These are phyloP conservation scores for Lactarius psammicola DNA, from an alignment of 768 basidiomycete species.

Conservation along the genomic window DNA sequence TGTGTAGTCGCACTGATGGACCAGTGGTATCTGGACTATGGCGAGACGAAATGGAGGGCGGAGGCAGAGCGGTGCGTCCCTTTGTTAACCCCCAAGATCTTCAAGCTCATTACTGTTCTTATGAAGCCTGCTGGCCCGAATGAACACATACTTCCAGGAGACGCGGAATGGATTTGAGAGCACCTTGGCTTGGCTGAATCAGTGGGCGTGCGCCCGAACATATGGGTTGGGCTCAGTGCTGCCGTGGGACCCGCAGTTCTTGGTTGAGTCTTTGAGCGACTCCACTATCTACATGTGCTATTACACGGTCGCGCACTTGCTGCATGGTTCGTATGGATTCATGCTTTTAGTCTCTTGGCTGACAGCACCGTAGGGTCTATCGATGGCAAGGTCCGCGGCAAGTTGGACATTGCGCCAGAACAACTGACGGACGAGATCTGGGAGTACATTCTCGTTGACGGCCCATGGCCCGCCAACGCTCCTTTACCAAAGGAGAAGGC, in stretches of 20 bases:
- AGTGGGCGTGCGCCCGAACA: conserved; percentile 99
- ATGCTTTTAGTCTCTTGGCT: conserved; percentile 18
- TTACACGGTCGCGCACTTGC: conserved; percentile 88
- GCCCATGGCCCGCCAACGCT: conserved; percentile 67
- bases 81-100: conserved; percentile 4
- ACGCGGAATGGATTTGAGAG: conserved; percentile 91
- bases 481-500: conserved; percentile 74
- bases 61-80: conserved; percentile 72
- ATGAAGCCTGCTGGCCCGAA: conserved; percentile 67
- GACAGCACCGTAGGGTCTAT: conserved; percentile 52
- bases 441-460: conserved; percentile 87
- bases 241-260: conserved; percentile 95
- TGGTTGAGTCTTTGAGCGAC: conserved; percentile 95
- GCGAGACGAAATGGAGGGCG: conserved; percentile 84
- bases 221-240: conserved; percentile 94
- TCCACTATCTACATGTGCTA: conserved; percentile 99
- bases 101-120: conserved; percentile 7
- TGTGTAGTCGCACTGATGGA: conserved; percentile 98
- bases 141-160: conserved; percentile 91
- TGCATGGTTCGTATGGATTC: conserved; percentile 66
- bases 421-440: conserved; percentile 98
- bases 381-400: conserved; percentile 76
- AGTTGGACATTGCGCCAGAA: conserved; percentile 79
- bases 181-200: conserved; percentile 90
- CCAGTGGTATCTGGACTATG: conserved; percentile 99